Evolutionary conservation across 179 eudicot genomes (phyloP).

Genomic region (Heliamphora ciliata): DNA sequence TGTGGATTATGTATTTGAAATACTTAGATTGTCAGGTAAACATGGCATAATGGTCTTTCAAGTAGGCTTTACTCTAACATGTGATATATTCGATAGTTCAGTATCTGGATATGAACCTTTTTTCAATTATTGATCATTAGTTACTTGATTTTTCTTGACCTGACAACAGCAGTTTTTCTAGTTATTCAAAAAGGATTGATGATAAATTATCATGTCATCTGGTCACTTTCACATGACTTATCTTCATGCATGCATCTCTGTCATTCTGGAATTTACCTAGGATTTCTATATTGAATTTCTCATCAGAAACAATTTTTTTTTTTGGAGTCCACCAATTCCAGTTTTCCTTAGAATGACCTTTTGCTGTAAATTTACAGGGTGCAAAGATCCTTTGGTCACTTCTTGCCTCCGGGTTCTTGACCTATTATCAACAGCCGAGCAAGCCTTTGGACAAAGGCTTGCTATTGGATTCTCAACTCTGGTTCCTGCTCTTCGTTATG

Average conservation of each 20-base stretch:
- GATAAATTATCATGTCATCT: background rate
- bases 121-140: background rate
- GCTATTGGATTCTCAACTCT: slow-evolving; percentile 82
- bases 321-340: background rate
- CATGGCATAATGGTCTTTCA: background rate
- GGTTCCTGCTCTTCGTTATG: slow-evolving; percentile 58
- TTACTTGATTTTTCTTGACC: background rate
- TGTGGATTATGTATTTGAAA: slow-evolving; percentile 75
- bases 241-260: background rate
- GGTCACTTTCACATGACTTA: background rate
- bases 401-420: slow-evolving; percentile 74
- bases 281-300: background rate
- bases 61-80: background rate
- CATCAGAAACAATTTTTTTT: background rate
- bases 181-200: background rate
- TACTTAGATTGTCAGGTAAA: slow-evolving; percentile 71
- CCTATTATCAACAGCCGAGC: slow-evolving; percentile 60
- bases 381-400: slow-evolving; percentile 60
- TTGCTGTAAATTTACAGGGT: slow-evolving; percentile 34
- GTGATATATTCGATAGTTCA: background rate
- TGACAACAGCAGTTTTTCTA: background rate
- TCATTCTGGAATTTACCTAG: background rate
- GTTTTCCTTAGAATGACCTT: slow-evolving; percentile 5
- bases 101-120: background rate
- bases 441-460: slow-evolving; percentile 66